Evolutionary conservation across 2,329 filamentous ascomycete species (phyloP).

Genomic region (Fusarium nygamai): DNA sequence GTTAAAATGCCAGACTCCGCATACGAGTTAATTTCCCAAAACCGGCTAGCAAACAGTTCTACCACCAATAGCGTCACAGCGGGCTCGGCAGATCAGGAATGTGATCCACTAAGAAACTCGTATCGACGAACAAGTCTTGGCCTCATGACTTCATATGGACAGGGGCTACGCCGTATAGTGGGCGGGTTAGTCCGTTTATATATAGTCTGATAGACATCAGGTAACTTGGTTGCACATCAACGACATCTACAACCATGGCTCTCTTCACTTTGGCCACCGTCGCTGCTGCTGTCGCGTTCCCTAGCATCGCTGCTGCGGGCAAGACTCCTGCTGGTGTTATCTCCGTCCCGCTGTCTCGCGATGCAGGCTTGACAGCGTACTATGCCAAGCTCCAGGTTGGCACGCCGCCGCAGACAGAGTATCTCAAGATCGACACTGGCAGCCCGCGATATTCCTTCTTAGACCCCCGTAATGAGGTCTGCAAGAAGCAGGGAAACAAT

Average conservation of each 20-base stretch:
- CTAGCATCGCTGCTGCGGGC: not conserved
- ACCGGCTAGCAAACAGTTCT: not conserved
- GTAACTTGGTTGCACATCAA: not conserved
- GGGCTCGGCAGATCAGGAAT: not conserved
- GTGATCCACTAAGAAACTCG: not conserved
- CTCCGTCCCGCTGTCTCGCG: not conserved
- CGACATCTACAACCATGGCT: not conserved
- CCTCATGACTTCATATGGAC: not conserved
- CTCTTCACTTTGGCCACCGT: not conserved
- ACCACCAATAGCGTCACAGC: not conserved
- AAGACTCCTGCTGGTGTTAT: not conserved
- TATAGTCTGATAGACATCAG: not conserved
- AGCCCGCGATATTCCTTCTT: constrained; percentile 9
- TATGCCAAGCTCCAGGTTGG: not conserved
- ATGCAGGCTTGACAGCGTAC: not conserved
- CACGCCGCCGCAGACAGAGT: not conserved
- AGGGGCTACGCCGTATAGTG: not conserved
- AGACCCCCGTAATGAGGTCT: not conserved
- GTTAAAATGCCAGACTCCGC: not conserved
- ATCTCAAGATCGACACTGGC: constrained; percentile 5
- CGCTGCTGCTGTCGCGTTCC: not conserved
- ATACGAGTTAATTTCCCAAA: not conserved
- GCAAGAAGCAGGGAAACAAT: not conserved
- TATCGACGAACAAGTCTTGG: not conserved
- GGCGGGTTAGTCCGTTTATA: not conserved